Evolutionary conservation across 176 grass and related monocot genomes (phyloP).

Genomic region (Musa itinerans): DNA sequence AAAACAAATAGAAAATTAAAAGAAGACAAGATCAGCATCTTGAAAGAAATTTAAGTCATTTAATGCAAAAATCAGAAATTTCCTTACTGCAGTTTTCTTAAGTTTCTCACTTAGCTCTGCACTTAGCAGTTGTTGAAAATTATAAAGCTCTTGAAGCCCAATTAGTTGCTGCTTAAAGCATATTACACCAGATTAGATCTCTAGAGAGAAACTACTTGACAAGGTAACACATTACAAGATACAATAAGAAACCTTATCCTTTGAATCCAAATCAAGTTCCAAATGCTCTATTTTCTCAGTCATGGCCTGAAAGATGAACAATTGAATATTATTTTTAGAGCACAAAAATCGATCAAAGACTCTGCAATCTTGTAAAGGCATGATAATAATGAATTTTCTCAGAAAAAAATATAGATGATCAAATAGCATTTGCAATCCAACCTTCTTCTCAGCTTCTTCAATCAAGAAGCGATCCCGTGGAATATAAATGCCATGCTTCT

Average conservation of each 20-base stretch:
- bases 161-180: constrained; percentile 60
- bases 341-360: neutral
- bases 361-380: neutral
- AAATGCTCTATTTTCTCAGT: constrained; percentile 86
- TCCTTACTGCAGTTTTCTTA: constrained; percentile 61
- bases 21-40: neutral
- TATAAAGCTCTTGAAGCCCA: constrained; percentile 93
- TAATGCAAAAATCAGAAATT: constrained; percentile 10
- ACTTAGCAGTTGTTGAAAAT: constrained; percentile 78
- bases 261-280: constrained; percentile 81
- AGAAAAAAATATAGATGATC: neutral
- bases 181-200: constrained; percentile 13
- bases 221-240: neutral
- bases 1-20: constrained; percentile 14
- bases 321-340: neutral
- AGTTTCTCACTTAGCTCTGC: constrained; percentile 86
- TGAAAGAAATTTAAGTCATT: constrained; percentile 8
- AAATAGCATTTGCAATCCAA: constrained; percentile 15
- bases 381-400: too few species aligned
- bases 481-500: constrained; percentile 99
- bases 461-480: constrained; percentile 81
- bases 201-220: neutral
- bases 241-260: constrained; percentile 64
- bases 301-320: constrained; percentile 60
- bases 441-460: constrained; percentile 99